Conservation (phyloP, 441 rosid genomes). For the Adansonia grandidieri region DNA sequence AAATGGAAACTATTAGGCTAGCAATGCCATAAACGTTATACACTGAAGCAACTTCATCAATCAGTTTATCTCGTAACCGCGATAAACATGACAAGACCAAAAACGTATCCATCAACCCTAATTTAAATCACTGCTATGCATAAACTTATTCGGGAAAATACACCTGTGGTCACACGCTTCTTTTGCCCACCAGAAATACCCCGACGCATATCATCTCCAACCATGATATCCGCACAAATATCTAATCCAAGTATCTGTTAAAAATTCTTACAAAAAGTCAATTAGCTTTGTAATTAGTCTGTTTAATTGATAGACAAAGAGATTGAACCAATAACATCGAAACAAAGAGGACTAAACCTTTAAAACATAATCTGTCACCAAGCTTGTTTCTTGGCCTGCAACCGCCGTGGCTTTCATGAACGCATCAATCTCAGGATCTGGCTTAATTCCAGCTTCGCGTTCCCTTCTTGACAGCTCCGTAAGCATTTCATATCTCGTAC, state of each 20-base stretch:
- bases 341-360: constrained; percentile 52
- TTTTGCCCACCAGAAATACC: constrained; percentile 93
- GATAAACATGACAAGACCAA: background rate
- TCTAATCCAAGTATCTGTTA: constrained; percentile 84
- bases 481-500: constrained; percentile 72
- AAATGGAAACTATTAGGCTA: constrained; percentile 27
- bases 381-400: constrained; percentile 77
- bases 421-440: constrained; percentile 86
- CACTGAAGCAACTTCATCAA: too few relatives aligned
- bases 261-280: constrained; percentile 25
- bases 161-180: constrained; percentile 92
- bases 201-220: constrained; percentile 84
- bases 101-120: too few relatives aligned
- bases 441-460: constrained; percentile 77
- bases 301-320: background rate
- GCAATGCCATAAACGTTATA: background rate
- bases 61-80: background rate
- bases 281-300: background rate
- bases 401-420: constrained; percentile 89
- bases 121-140: background rate
- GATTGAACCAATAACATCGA: constrained; percentile 5
- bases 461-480: constrained; percentile 76
- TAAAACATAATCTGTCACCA: constrained; percentile 84
- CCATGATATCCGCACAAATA: constrained; percentile 75
- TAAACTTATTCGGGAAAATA: constrained; percentile 1